A percentile compares a stretch with the other conserved stretches of the same genome.
phyloP scores from a whole-genome alignment of 345 rosid genomes.

The Euphorbia tirucalli region DNA sequence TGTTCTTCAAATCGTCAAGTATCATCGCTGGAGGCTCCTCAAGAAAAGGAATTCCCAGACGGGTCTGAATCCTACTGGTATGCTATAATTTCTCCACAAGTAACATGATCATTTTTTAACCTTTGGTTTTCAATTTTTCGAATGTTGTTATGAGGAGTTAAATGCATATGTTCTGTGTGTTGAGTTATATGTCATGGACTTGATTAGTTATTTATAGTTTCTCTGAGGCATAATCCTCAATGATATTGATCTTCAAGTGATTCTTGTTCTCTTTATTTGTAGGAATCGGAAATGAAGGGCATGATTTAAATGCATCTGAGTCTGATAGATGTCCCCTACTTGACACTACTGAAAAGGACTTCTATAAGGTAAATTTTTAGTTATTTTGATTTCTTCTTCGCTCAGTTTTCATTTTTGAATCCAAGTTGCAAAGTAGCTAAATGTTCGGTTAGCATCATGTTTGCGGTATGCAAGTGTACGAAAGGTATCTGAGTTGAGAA shows the following conservation, averaged over 20 bases:
- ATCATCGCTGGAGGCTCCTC: conserved; percentile 59
- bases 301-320: conserved; percentile 9
- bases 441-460: background rate
- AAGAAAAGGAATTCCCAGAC: conserved; percentile 60
- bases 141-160: background rate
- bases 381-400: conserved; percentile 13
- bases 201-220: no score
- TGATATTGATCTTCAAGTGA: no score
- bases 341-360: background rate
- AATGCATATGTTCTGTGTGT: no score
- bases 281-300: conserved; percentile 34
- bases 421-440: background rate
- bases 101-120: no score
- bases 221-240: no score
- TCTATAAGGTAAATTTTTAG: conserved; percentile 29
- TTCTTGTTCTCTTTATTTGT: background rate
- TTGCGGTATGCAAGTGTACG: background rate
- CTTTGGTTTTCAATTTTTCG: background rate
- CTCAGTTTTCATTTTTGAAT: background rate
- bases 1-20: conserved; percentile 54
- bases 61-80: conserved; percentile 33
- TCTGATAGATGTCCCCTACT: conserved; percentile 10
- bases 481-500: conserved; percentile 23
- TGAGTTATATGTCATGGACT: no score
- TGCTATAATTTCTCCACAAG: no score